These are phyloP conservation scores for Ustilago vetiveriae DNA, from an alignment of 1,284 basidiomycete species.

Conservation along the genomic window DNA sequence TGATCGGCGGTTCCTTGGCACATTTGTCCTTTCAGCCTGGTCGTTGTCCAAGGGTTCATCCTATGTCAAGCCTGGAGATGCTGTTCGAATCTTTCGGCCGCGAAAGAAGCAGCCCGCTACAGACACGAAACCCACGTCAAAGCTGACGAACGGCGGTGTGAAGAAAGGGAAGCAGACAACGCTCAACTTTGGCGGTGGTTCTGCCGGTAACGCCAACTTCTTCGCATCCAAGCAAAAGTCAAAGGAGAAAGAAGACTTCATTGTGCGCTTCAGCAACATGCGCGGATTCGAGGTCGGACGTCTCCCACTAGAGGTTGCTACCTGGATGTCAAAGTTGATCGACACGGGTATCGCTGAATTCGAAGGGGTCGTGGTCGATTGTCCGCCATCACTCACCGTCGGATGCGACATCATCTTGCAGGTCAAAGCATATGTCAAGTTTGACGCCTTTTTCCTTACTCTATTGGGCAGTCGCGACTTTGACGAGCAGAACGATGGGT, in stretches of 20 bases:
- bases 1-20: conserved; percentile 56
- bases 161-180: conserved; percentile 51
- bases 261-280: conserved; percentile 63
- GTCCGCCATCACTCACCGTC: conserved; percentile 51
- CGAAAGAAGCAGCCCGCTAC: conserved; percentile 34
- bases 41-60: conserved; percentile 60
- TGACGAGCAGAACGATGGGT: conserved; percentile 24
- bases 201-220: conserved; percentile 2
- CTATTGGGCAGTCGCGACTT: conserved; percentile 1
- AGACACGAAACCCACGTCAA: conserved; percentile 14
- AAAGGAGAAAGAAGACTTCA: conserved; percentile 59
- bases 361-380: conserved; percentile 62
- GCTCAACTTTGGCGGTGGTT: conserved; percentile 45
- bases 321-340: conserved; percentile 63
- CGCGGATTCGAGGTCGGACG: conserved; percentile 64
- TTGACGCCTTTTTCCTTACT: conserved; percentile 38
- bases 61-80: conserved; percentile 58
- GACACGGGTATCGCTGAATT: conserved; percentile 59
- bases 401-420: conserved; percentile 63
- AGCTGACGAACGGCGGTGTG: conserved; percentile 19
- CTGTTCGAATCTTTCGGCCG: conserved; percentile 54
- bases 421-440: conserved; percentile 55
- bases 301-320: conserved; percentile 56
- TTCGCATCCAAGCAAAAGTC: conserved; percentile 29
- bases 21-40: conserved; percentile 62